Base-by-base conservation (phyloP, 768 basidiomycete species). In the Mycena pura region DNA sequence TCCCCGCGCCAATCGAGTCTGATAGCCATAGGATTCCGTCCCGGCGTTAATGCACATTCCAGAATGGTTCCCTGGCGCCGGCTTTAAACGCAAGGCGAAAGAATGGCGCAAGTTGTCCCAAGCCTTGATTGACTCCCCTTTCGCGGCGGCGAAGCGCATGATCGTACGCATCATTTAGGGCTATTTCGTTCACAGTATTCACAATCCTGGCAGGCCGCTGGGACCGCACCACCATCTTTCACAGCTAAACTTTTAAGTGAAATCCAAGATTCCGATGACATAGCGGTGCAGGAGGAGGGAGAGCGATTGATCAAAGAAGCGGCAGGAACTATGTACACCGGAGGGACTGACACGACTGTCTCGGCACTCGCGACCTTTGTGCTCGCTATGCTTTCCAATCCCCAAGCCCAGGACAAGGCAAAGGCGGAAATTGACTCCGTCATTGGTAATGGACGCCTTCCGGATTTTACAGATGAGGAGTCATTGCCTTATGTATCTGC, bases 41-140 rank as follows among this genome's bases (percentile, higher is more conserved):
- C 70, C 72, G 10, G 47, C 25, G 22, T 47, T 74, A 21, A 69
- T 68, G 55, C 68, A 73, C 28, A 27, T 74, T 8, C 73, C 73
- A 2, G 60, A 56, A 10, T 74, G 73, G 73, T 52, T 74, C 7
- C 73, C 73, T 21, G 72, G 80, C 1, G 69, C 70, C 1, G 67
- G 70, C 1, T 80, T 80, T 66, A 67, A 74, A 41, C 67, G 64
- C 6, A 57, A 69, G 27, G 77, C 75, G 19, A 69, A 69, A 36
- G 55, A 52, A 39, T 73, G 74, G 64, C 43, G 44, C 4, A 59
- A 38, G 32, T 28, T 61, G 22, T 7, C 34, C 2, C 45, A 19
- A 6, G 31, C 34, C 15, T 60, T 63, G 53, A 24, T 53, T 8
- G 61, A 67, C 5, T 21, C 49, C 9, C 66, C 68, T 9, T 69